These are phyloP conservation scores for Rosa lucieae DNA, from an alignment of 306 rosid genomes.

Conservation along the genomic window DNA sequence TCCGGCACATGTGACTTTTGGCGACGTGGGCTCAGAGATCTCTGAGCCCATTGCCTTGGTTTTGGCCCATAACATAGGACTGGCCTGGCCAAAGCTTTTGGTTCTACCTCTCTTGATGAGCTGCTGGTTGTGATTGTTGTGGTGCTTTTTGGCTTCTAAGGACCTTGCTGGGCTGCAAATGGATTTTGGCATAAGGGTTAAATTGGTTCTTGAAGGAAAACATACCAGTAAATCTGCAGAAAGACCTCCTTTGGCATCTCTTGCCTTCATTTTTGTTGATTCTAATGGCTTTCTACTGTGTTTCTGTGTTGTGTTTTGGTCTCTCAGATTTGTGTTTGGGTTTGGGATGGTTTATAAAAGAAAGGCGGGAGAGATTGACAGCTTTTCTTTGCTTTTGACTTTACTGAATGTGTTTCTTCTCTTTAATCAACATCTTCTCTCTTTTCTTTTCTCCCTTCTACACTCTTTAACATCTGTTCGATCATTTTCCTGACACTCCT, in stretches of 20 bases:
- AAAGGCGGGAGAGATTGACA: conserved; percentile 45
- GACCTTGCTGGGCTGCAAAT: conserved; percentile 87
- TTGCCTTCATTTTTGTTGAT: conserved; percentile 40
- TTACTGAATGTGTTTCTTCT: conserved; percentile 28
- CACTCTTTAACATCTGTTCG: conserved; percentile 31
- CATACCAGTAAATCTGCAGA: conserved; percentile 85
- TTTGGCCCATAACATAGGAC: conserved; percentile 79
- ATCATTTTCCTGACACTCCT: conserved; percentile 37
- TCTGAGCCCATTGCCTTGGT: conserved; percentile 61
- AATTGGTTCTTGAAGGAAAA: conserved; percentile 79
- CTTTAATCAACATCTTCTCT: conserved; percentile 14
- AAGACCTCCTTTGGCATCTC: conserved; percentile 53
- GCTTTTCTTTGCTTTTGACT: conserved; percentile 55
- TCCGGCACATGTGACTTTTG: conserved; percentile 92
- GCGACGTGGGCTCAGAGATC: conserved; percentile 82
- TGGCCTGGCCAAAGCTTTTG: conserved; percentile 39
- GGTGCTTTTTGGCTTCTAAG: conserved; percentile 47
- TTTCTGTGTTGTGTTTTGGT: not conserved
- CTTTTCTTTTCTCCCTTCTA: not conserved
- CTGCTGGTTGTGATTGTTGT: conserved; percentile 34
- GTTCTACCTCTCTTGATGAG: conserved; percentile 47
- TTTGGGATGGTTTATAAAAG: conserved; percentile 44
- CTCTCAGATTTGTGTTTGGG: conserved; percentile 35
- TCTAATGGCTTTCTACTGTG: not conserved
- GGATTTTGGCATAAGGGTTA: conserved; percentile 72